Conservation (phyloP, 495 filamentous ascomycete genomes). For the Tuber aestivum region DNA sequence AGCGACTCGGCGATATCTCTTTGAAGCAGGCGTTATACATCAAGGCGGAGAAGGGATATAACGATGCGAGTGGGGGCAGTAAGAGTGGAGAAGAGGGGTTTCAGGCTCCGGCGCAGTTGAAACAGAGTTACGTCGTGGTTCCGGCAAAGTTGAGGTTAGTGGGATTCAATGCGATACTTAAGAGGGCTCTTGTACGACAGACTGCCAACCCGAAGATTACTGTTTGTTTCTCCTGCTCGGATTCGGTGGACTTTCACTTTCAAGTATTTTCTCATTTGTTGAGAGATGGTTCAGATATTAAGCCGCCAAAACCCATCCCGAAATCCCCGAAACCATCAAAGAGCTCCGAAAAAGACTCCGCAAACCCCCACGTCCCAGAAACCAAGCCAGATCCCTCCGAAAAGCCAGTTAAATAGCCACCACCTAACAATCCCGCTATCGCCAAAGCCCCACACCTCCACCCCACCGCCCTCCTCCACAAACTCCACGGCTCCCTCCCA, state of each 20-base stretch:
- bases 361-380: constrained; percentile 1
- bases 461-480: constrained; percentile 61
- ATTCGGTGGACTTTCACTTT: constrained; percentile 94
- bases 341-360: constrained; percentile 4
- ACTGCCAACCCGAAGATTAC: constrained; percentile 91
- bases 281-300: constrained; percentile 48
- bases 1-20: constrained; percentile 86
- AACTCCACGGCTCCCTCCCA: constrained; percentile 87
- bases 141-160: constrained; percentile 86
- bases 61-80: constrained; percentile 44
- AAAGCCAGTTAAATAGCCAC: neutral
- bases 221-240: constrained; percentile 92
- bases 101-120: constrained; percentile 83
- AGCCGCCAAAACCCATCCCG: constrained; percentile 58
- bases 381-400: neutral
- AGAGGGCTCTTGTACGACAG: constrained; percentile 74
- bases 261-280: constrained; percentile 59
- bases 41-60: constrained; percentile 57
- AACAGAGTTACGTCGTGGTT: constrained; percentile 79
- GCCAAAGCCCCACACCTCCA: constrained; percentile 42
- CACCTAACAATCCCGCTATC: constrained; percentile 13
- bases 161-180: constrained; percentile 73
- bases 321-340: no score
- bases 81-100: constrained; percentile 56
- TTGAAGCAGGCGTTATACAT: constrained; percentile 88